These are phyloP conservation scores for Neocatenulostroma microsporum DNA, from an alignment of 2,329 filamentous ascomycete genomes.

Conservation along the genomic window DNA sequence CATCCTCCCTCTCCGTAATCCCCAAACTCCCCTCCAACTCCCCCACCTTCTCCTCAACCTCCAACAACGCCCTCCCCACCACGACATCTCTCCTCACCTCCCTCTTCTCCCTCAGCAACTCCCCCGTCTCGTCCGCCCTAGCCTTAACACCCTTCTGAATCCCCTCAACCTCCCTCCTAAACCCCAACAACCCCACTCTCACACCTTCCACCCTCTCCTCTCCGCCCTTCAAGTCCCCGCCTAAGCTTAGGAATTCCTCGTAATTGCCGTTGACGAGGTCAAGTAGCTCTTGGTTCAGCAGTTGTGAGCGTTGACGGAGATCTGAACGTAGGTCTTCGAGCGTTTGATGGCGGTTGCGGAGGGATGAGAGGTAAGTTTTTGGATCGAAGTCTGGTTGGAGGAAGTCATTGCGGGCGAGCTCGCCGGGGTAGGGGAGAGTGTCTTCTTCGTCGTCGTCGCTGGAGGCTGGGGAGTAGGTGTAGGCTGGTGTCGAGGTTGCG, in stretches of 20 bases:
- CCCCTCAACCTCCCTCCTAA: conserved; percentile 71
- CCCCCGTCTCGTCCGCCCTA: conserved; percentile 55
- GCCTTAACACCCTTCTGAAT: conserved; percentile 59
- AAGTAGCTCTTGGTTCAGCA: conserved; percentile 76
- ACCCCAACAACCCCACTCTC: conserved; percentile 75
- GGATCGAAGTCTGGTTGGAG: conserved; percentile 70
- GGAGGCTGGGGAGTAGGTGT: conserved; percentile 36
- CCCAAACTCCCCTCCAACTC: conserved; percentile 58
- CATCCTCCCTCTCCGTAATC: conserved; percentile 20
- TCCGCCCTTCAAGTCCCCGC: conserved; percentile 72
- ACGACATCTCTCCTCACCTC: conserved; percentile 58
- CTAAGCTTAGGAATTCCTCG: conserved; percentile 77
- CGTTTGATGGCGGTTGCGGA: conserved; percentile 85
- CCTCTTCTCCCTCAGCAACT: conserved; percentile 58
- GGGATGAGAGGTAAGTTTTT: conserved; percentile 70
- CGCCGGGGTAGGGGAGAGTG: conserved; percentile 78
- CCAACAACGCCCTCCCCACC: conserved; percentile 54
- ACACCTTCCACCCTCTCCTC: conserved; percentile 90
- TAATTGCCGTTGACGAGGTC: conserved; percentile 96
- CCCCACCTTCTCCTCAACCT: conserved; percentile 56
- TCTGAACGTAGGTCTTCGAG: conserved; percentile 88
- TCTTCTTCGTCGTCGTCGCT: conserved; percentile 49
- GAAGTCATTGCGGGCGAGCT: conserved; percentile 77
- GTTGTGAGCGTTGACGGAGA: conserved; percentile 68
- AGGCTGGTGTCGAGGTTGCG: conserved; percentile 37